A percentile compares a stretch with the other conserved stretches of the same genome.
phyloP scores from a whole-genome alignment of 2,329 filamentous ascomycete species.

The Ophiostoma montium region DNA sequence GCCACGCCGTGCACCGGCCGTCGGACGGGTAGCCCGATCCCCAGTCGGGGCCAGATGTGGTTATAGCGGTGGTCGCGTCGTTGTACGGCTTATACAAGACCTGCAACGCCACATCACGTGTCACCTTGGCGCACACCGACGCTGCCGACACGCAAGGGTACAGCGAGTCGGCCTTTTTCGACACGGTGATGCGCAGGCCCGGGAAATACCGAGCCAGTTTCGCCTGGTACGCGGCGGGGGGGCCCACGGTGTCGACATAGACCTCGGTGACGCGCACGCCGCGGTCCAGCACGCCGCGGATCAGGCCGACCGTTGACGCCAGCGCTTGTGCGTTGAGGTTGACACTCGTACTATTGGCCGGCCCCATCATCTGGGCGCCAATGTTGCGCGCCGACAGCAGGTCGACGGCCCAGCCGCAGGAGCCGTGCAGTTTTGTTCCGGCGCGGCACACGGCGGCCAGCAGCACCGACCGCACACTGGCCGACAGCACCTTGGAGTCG shows the following conservation, averaged over 20 bases:
- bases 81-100: slow-evolving; percentile 45
- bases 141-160: slow-evolving; percentile 91
- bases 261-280: slow-evolving; percentile 79
- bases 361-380: slow-evolving; percentile 60
- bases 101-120: slow-evolving; percentile 78
- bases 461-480: slow-evolving; percentile 60
- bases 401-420: slow-evolving; percentile 72
- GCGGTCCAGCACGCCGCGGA: slow-evolving; percentile 58
- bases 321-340: slow-evolving; percentile 95
- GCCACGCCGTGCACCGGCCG: slow-evolving; percentile 63
- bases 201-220: slow-evolving; percentile 78
- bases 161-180: slow-evolving; percentile 83
- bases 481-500: slow-evolving; percentile 84
- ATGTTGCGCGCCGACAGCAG: slow-evolving; percentile 77
- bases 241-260: slow-evolving; percentile 90
- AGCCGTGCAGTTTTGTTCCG: slow-evolving; percentile 29
- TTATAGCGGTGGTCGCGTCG: slow-evolving; percentile 22
- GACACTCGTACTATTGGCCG: too few species aligned
- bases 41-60: slow-evolving; percentile 38
- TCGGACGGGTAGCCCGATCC: slow-evolving; percentile 92
- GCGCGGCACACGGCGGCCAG: slow-evolving; percentile 54
- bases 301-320: slow-evolving; percentile 77
- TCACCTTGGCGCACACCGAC: slow-evolving; percentile 92
- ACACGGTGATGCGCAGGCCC: slow-evolving; percentile 57
- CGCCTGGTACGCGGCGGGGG: slow-evolving; percentile 67